Evolutionary conservation across 352 stramenopile genomes (phyloP).

Genomic region (Phytophthora pseudosyringae): DNA sequence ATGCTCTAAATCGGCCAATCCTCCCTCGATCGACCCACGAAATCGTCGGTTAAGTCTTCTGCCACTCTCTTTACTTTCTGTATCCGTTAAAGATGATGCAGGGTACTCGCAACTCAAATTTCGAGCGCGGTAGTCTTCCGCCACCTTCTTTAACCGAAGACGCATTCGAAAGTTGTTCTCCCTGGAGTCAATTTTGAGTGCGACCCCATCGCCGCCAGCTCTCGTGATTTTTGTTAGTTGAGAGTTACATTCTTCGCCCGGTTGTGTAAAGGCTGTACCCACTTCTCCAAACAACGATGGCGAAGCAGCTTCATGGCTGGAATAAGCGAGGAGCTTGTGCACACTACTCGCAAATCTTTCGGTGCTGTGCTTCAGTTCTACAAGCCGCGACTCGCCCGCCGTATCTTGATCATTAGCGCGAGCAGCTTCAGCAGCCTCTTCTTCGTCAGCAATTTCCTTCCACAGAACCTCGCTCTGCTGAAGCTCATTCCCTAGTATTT

Average conservation of each 20-base stretch:
- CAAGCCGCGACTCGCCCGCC: slow-evolving; percentile 50
- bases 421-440: slow-evolving; percentile 36
- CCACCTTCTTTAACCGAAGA: slow-evolving; percentile 67
- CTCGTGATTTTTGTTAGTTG: not conserved
- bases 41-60: slow-evolving; percentile 37
- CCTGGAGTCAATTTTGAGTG: slow-evolving; percentile 70
- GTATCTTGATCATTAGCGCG: slow-evolving; percentile 35
- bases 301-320: slow-evolving; percentile 17
- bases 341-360: slow-evolving; percentile 83
- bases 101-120: slow-evolving; percentile 72
- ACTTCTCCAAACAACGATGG: slow-evolving; percentile 14
- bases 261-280: not conserved
- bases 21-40: slow-evolving; percentile 40
- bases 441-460: slow-evolving; percentile 59
- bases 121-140: slow-evolving; percentile 67
- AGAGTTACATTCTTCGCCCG: not conserved
- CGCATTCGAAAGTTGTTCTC: slow-evolving; percentile 85
- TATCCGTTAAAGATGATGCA: slow-evolving; percentile 51
- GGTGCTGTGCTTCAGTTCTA: slow-evolving; percentile 71
- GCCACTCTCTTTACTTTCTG: slow-evolving; percentile 51
- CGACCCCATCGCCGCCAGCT: slow-evolving; percentile 29
- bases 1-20: slow-evolving; percentile 48
- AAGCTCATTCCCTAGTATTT: slow-evolving; percentile 58
- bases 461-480: slow-evolving; percentile 59
- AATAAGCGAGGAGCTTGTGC: slow-evolving; percentile 68